phyloP scores from a whole-genome alignment of 331 rosid genomes.

The Ulmus americana region DNA sequence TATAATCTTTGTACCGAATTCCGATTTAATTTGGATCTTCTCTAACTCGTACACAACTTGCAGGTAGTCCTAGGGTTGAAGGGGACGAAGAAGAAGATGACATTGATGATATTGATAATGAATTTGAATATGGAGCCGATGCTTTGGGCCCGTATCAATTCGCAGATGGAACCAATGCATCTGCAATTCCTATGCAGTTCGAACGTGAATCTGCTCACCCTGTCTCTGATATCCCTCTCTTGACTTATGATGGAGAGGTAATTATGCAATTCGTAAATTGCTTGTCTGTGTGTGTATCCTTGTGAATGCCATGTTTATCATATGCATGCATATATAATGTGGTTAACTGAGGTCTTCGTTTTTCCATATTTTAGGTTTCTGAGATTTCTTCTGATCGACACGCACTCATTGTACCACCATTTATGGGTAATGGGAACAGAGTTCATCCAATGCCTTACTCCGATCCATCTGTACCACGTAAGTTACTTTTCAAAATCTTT shows the following conservation, averaged over 20 bases:
- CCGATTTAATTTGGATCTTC: neutral
- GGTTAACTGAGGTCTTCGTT: neutral
- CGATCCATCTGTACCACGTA: constrained; percentile 63
- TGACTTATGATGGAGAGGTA: constrained; percentile 96
- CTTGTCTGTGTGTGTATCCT: neutral
- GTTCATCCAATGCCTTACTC: constrained; percentile 61
- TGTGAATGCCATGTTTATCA: neutral
- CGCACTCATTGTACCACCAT: constrained; percentile 79
- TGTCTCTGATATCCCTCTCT: constrained; percentile 69
- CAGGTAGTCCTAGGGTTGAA: constrained; percentile 92
- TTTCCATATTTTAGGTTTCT: constrained; percentile 41
- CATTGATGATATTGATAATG: constrained; percentile 84
- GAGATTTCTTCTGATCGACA: constrained; percentile 79
- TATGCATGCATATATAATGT: neutral
- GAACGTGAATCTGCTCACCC: constrained; percentile 56
- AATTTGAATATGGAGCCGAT: constrained; percentile 61
- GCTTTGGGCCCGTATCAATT: constrained; percentile 29
- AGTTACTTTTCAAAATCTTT: constrained; percentile 20
- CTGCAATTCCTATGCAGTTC: constrained; percentile 38
- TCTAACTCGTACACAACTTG: constrained; percentile 23
- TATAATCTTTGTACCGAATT: constrained; percentile 5
- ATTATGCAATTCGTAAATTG: neutral
- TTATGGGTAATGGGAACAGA: constrained; percentile 56
- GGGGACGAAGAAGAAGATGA: constrained; percentile 96
- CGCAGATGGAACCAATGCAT: constrained; percentile 39